Conservation (phyloP, 306 rosid genomes). For the Rosa chinensis region DNA sequence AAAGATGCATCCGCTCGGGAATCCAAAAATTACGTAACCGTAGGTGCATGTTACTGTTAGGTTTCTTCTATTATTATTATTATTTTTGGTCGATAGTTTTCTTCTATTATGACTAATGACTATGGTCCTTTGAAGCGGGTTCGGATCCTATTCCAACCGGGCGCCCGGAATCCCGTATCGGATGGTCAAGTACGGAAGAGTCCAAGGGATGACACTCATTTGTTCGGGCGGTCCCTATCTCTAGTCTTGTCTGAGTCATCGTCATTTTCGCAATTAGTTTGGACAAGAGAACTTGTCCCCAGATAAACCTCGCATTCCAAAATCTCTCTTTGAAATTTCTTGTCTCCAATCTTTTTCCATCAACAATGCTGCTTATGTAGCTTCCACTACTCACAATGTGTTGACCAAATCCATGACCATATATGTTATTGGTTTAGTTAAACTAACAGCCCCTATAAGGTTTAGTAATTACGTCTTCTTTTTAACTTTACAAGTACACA, state of each 20-base stretch:
- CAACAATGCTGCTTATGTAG: constrained; percentile 1
- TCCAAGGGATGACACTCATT: not conserved
- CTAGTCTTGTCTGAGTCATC: not conserved
- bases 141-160: not conserved
- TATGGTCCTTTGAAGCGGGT: not conserved
- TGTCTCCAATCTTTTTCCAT: not conserved
- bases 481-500: too few species aligned
- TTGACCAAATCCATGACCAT: too few species aligned
- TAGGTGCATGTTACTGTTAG: too few species aligned
- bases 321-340: not conserved
- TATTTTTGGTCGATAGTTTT: too few species aligned
- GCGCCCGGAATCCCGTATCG: not conserved
- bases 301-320: not conserved
- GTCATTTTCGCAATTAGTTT: not conserved
- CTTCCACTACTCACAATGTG: not conserved
- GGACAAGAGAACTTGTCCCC: not conserved
- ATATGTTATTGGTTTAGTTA: too few species aligned
- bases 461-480: too few species aligned
- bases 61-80: too few species aligned
- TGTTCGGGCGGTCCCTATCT: not conserved
- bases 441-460: too few species aligned
- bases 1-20: too few species aligned
- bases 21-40: not conserved
- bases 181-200: not conserved
- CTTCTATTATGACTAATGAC: too few species aligned